Evolutionary conservation across 345 rosid genomes (phyloP).

Genomic region (Zanthoxylum bungeanum): DNA sequence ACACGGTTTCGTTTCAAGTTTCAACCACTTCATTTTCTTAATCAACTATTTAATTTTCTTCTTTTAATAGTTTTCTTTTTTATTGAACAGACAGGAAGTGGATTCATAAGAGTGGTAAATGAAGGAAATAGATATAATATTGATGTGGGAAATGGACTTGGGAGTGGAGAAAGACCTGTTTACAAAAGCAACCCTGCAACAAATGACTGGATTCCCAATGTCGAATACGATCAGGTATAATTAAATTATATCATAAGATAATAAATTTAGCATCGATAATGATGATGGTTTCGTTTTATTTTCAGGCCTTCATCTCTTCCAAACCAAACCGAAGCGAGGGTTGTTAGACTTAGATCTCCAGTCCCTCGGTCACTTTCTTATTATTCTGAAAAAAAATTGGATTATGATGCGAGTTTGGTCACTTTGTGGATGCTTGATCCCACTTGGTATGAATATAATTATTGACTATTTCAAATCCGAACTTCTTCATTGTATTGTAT

Average conservation of each 20-base stretch:
- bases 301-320: constrained; percentile 35
- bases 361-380: too few species aligned
- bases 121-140: constrained; percentile 31
- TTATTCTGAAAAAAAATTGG: not conserved
- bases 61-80: too few species aligned
- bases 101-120: constrained; percentile 49
- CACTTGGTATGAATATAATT: not conserved
- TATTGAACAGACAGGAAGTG: constrained; percentile 57
- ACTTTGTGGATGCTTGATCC: too few species aligned
- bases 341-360: too few species aligned
- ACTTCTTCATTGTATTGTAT: not conserved
- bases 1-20: constrained; percentile 42
- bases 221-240: constrained; percentile 33
- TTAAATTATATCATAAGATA: too few species aligned
- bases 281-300: not conserved
- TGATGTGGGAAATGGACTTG: constrained; percentile 11
- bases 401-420: constrained; percentile 5
- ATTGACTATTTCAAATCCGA: not conserved
- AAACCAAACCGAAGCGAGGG: constrained; percentile 67
- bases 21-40: not conserved
- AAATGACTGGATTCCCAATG: constrained; percentile 65
- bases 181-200: constrained; percentile 65
- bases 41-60: not conserved
- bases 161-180: constrained; percentile 1
- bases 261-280: not conserved